Evolutionary conservation across 2,329 filamentous ascomycete genomes (phyloP).

Genomic region (Chaetomiaceae sp.): DNA sequence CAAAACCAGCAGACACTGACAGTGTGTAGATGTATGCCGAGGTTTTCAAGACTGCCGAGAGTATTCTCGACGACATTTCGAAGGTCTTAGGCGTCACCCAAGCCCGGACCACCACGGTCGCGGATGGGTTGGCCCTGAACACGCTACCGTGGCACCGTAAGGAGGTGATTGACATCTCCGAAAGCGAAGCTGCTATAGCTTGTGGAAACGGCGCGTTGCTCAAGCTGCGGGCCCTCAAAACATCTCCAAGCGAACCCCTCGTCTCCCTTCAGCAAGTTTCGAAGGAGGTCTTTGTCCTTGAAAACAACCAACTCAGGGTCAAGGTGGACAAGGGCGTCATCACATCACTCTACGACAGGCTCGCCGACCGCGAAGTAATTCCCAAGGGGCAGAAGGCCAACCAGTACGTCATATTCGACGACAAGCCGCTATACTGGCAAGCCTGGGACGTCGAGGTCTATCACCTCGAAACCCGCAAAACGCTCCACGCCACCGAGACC

Average conservation of each 20-base stretch:
- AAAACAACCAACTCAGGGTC: conserved; percentile 73
- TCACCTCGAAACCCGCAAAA: conserved; percentile 80
- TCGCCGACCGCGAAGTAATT: conserved; percentile 71
- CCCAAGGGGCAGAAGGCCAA: conserved; percentile 72
- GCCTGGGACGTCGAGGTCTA: conserved; percentile 98
- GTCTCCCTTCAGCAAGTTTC: conserved; percentile 49
- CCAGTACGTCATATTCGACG: conserved; percentile 91
- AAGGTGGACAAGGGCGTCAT: conserved; percentile 72
- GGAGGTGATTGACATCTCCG: conserved; percentile 64
- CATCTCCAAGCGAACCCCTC: conserved; percentile 40
- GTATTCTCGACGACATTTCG: conserved; percentile 66
- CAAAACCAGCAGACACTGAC: conserved; percentile 25
- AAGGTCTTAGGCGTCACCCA: conserved; percentile 60
- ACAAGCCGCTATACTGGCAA: conserved; percentile 96
- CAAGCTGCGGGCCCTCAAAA: conserved; percentile 47
- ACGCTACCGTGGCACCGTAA: conserved; percentile 81
- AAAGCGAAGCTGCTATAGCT: conserved; percentile 49
- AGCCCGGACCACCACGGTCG: conserved; percentile 36
- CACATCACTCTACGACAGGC: conserved; percentile 75
- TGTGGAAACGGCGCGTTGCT: conserved; percentile 53
- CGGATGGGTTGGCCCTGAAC: conserved; percentile 65
- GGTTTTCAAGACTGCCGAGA: conserved; percentile 72
- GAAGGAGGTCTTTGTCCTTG: conserved; percentile 67
- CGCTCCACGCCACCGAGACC: conserved; percentile 65
- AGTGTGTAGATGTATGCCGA: conserved; percentile 65